Conservation (phyloP, 139 green algal genomes). For the Dunaliella sp. region DNA sequence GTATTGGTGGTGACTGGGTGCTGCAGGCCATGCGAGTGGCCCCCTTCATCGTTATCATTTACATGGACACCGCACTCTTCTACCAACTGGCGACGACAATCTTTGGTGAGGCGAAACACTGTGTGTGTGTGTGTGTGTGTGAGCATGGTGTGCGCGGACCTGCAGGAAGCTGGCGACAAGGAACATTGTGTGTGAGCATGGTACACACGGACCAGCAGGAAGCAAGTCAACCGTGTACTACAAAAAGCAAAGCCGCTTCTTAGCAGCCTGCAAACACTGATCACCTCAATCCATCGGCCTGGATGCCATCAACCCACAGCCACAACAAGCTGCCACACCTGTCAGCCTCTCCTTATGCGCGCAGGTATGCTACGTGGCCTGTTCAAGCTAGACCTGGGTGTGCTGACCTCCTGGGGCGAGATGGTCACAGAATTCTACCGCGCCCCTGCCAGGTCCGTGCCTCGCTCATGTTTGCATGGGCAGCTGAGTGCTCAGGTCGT, state of each 20-base stretch:
- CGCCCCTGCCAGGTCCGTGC: conserved; percentile 16
- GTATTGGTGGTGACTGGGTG: conserved; percentile 44
- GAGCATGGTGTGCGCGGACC: background rate
- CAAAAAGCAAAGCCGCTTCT: no score
- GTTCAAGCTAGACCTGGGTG: conserved; percentile 50
- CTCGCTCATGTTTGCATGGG: no score
- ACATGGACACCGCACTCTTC: conserved; percentile 49
- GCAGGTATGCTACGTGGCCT: conserved; percentile 20
- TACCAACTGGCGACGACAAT: conserved; percentile 40
- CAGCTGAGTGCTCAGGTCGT: no score
- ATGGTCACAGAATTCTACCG: conserved; percentile 50
- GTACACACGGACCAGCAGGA: no score
- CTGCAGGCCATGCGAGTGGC: conserved; percentile 25
- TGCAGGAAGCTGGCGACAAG: no score
- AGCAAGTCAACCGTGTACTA: no score
- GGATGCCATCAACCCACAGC: no score
- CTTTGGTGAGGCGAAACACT: conserved; percentile 35
- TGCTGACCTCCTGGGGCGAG: conserved; percentile 41
- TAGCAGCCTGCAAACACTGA: no score
- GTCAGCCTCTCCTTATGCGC: no score
- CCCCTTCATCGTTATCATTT: conserved; percentile 42
- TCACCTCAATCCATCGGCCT: no score
- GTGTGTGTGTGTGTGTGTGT: background rate
- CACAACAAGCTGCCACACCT: no score
- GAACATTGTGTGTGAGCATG: no score